These are phyloP conservation scores for Phytophthora agathidicida DNA, from an alignment of 352 stramenopile species.

Conservation along the genomic window DNA sequence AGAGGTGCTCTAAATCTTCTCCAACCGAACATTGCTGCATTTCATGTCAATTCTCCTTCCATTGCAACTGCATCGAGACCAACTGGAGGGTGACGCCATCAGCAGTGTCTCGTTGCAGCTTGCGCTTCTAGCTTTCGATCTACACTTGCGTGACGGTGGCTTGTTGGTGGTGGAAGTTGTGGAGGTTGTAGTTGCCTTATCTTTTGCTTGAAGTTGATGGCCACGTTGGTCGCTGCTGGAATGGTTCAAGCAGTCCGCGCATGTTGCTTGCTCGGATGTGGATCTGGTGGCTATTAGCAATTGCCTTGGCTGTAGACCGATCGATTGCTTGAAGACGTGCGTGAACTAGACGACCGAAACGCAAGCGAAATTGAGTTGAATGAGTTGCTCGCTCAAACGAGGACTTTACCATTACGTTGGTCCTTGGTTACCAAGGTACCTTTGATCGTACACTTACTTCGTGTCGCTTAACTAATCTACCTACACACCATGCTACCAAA, in stretches of 20 bases:
- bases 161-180: conserved; percentile 5
- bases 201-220: conserved; percentile 20
- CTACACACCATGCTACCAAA: conserved; percentile 25
- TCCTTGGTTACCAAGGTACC: conserved; percentile 1
- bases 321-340: conserved; percentile 9
- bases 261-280: background rate
- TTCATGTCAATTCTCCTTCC: conserved; percentile 18
- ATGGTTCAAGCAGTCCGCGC: conserved; percentile 4
- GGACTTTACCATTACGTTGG: conserved; percentile 23
- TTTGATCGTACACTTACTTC: conserved; percentile 33
- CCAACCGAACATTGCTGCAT: conserved; percentile 9
- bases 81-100: conserved; percentile 15
- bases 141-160: conserved; percentile 16
- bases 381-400: background rate
- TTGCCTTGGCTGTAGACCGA: background rate
- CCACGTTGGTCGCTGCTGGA: background rate
- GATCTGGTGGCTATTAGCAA: conserved; percentile 5
- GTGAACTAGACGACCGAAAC: conserved; percentile 10
- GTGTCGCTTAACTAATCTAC: conserved; percentile 34
- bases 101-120: background rate
- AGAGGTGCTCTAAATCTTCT: conserved; percentile 25
- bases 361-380: conserved; percentile 9
- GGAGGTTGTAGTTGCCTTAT: background rate
- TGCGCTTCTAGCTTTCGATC: conserved; percentile 9
- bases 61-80: conserved; percentile 18